Evolutionary conservation across 1,139 yeast species (phyloP), one percentile per base, ranked within the genome.

Genomic region (Fermentozyma sake): DNA sequence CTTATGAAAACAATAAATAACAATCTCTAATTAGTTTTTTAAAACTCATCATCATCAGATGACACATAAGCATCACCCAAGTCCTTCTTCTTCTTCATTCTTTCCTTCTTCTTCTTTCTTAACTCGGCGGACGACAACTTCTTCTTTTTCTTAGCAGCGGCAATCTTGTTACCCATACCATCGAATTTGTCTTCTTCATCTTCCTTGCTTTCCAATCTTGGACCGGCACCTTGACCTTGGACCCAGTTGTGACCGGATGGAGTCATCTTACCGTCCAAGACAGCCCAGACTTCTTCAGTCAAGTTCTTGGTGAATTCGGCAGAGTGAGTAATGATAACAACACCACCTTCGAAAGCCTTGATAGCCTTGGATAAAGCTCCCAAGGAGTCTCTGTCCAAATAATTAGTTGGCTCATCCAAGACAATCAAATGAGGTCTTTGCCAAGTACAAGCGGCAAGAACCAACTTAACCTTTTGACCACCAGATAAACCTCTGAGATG

Each of bases 221-320:
- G 98, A 76, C 98, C 98, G 60, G 96, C 54, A 76, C 98, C 98
- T 79, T 91, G 98, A 71, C 98, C 98, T 58, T 85, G 80, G 58
- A 91, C 98, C 98, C 98, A 91, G 81, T 91, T 91, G 79, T 91
- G 98, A 66, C 98, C 98, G 50, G 98, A 91, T 68, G 98, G 98
- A 61, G 95, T 83, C 98, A 91, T 91, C 54, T 55, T 69, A 82
- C 98, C 98, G 72, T 89, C 91, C 55, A 85, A 66, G 50, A 91
- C 98, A 59, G 97, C 96, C 98, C 98, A 91, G 59, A 91, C 97
- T 80, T 91, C 98, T 73, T 91, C 97, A 62, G 98, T 84, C 69
- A 91, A 73, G 66, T 89, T 89, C 80, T 89, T 86, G 71, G 98
- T 91, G 87, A 91, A 91, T 78, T 91, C 98, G 59, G 97, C 96